Evolutionary conservation across 169 alveolate species (phyloP).

Genomic region (Plasmodium gonderi): DNA sequence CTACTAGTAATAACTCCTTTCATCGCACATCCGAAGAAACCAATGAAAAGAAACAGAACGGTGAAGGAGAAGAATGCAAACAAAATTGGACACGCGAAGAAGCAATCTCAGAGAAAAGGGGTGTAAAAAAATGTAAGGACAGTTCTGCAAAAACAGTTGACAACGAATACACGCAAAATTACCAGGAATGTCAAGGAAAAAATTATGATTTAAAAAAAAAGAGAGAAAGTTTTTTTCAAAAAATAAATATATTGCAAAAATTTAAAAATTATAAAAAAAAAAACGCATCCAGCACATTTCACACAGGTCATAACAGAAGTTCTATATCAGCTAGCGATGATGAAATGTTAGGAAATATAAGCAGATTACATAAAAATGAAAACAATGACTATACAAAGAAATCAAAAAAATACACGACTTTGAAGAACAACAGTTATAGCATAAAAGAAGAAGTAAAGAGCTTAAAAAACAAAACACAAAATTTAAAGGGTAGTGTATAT

Average conservation of each 20-base stretch:
- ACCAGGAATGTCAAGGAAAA: not conserved
- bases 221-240: slow-evolving; percentile 73
- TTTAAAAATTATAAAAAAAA: slow-evolving; percentile 48
- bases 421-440: slow-evolving; percentile 27
- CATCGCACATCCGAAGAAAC: not conserved
- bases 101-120: not conserved
- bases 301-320: not conserved
- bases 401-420: not conserved
- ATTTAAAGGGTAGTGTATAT: not conserved
- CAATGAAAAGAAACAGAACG: not conserved
- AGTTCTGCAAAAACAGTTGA: not conserved
- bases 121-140: not conserved
- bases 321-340: slow-evolving; percentile 1
- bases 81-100: not conserved
- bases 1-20: slow-evolving; percentile 7
- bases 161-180: not conserved
- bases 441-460: slow-evolving; percentile 23
- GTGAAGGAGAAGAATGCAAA: not conserved
- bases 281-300: slow-evolving; percentile 52
- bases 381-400: not conserved
- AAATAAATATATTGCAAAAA: slow-evolving; percentile 63
- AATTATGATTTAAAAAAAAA: slow-evolving; percentile 20
- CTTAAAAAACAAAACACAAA: slow-evolving; percentile 33
- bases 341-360: not conserved
- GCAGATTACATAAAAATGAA: not conserved